Evolutionary conservation across 768 basidiomycete genomes (phyloP).

Genomic region (Galerina marginata): DNA sequence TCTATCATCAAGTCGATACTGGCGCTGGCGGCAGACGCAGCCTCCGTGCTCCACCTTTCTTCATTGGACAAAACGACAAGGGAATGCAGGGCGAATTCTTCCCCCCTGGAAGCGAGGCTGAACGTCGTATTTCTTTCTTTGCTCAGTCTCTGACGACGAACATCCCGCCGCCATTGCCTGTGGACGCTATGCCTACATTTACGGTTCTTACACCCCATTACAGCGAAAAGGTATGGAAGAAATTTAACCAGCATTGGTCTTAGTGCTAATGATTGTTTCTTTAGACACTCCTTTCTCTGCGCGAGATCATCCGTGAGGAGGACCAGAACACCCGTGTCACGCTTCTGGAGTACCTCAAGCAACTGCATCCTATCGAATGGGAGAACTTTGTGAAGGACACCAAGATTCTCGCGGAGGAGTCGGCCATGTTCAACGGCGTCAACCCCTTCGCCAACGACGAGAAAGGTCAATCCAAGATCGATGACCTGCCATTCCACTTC

Average conservation of each 20-base stretch:
- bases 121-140: slow-evolving; percentile 98
- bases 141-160: slow-evolving; percentile 97
- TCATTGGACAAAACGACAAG: slow-evolving; percentile 94
- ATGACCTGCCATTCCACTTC: slow-evolving; percentile 97
- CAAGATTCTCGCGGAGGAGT: slow-evolving; percentile 97
- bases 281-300: slow-evolving; percentile 90
- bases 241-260: background rate
- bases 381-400: slow-evolving; percentile 99
- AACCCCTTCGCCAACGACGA: slow-evolving; percentile 75
- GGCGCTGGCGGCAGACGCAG: slow-evolving; percentile 84
- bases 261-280: slow-evolving; percentile 12
- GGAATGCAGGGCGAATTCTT: slow-evolving; percentile 85
- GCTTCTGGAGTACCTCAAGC: slow-evolving; percentile 96
- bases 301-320: slow-evolving; percentile 98
- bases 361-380: slow-evolving; percentile 98
- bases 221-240: slow-evolving; percentile 82
- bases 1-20: slow-evolving; percentile 95
- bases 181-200: slow-evolving; percentile 99
- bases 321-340: slow-evolving; percentile 98
- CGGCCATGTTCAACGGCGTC: slow-evolving; percentile 80
- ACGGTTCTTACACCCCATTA: slow-evolving; percentile 98
- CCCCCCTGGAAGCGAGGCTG: slow-evolving; percentile 93
- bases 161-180: slow-evolving; percentile 90
- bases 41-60: slow-evolving; percentile 95
- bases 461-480: slow-evolving; percentile 81